Percentiles rank a stretch among this genome's conserved stretches.
Evolutionary conservation across 495 filamentous ascomycete genomes (phyloP).

Genomic region (Xanthoparmelia taractica): DNA sequence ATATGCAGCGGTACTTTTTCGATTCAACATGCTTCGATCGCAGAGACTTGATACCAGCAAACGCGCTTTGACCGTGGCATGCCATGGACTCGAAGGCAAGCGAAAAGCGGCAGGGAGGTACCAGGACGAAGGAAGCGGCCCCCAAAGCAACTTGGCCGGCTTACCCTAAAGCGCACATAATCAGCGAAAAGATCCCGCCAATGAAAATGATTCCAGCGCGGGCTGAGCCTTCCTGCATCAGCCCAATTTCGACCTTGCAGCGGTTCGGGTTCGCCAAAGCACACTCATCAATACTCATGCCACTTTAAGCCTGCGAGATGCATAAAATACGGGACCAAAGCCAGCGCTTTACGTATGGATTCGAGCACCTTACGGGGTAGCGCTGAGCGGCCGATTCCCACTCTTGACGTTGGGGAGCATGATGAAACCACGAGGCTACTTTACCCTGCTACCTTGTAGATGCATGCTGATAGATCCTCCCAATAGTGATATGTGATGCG

Average conservation of each 20-base stretch:
- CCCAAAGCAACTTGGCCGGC: constrained; percentile 4
- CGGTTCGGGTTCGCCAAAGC: constrained; percentile 29
- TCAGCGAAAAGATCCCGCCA: constrained; percentile 15
- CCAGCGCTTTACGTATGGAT: background rate
- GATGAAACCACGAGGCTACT: background rate
- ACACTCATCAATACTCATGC: constrained; percentile 21
- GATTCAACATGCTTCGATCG: background rate
- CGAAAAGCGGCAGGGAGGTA: constrained; percentile 1
- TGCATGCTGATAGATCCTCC: background rate
- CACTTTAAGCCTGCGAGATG: constrained; percentile 21
- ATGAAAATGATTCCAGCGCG: constrained; percentile 20
- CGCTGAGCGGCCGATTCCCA: background rate
- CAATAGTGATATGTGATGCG: background rate
- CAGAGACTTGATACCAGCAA: background rate
- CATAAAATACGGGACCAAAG: background rate
- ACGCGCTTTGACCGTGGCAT: constrained; percentile 2
- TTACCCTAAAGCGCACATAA: constrained; percentile 8
- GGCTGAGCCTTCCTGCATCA: constrained; percentile 24
- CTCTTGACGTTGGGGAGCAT: background rate
- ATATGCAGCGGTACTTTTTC: background rate
- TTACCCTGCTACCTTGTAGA: background rate
- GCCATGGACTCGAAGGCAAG: background rate
- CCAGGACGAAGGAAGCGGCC: constrained; percentile 7
- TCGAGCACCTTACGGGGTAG: background rate
- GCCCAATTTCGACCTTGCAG: constrained; percentile 26